phyloP scores from a whole-genome alignment of 345 rosid genomes.

The Eucalyptus erythrocorys region DNA sequence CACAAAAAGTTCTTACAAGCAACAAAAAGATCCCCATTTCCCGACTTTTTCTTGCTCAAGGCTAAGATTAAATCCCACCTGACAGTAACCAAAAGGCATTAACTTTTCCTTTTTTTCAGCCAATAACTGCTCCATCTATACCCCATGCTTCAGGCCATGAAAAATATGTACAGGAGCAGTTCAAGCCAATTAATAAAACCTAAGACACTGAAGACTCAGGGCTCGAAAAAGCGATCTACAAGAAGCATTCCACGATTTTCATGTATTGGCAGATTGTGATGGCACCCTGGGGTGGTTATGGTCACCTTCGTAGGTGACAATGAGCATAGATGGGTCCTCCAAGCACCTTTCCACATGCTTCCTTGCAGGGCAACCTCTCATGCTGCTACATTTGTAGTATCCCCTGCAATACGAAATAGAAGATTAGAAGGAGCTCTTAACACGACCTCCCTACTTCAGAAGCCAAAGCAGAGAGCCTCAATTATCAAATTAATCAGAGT shows the following conservation, averaged over 20 bases:
- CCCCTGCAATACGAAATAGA: constrained; percentile 42
- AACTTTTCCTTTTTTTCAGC: background rate
- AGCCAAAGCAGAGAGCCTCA: background rate
- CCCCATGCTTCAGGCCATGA: constrained; percentile 15
- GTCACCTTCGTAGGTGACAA: constrained; percentile 93
- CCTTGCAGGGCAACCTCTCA: constrained; percentile 99
- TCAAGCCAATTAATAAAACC: constrained; percentile 4
- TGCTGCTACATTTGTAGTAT: constrained; percentile 96
- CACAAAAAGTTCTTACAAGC: background rate
- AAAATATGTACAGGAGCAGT: constrained; percentile 53
- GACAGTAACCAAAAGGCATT: background rate
- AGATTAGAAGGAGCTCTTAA: background rate
- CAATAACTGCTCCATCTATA: constrained; percentile 15
- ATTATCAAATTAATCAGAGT: background rate
- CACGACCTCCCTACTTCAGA: background rate
- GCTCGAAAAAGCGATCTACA: background rate
- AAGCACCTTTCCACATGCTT: constrained; percentile 96
- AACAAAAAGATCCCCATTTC: background rate
- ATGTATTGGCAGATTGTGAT: constrained; percentile 57
- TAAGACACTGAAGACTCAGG: background rate
- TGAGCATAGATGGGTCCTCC: constrained; percentile 88
- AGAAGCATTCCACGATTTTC: background rate
- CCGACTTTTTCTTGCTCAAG: background rate
- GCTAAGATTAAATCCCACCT: background rate
- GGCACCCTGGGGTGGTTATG: constrained; percentile 72